Evolutionary conservation across 2,329 filamentous ascomycete genomes (phyloP), one percentile per base, ranked within the genome.

Genomic region (Rhytidhysteron rufulum): DNA sequence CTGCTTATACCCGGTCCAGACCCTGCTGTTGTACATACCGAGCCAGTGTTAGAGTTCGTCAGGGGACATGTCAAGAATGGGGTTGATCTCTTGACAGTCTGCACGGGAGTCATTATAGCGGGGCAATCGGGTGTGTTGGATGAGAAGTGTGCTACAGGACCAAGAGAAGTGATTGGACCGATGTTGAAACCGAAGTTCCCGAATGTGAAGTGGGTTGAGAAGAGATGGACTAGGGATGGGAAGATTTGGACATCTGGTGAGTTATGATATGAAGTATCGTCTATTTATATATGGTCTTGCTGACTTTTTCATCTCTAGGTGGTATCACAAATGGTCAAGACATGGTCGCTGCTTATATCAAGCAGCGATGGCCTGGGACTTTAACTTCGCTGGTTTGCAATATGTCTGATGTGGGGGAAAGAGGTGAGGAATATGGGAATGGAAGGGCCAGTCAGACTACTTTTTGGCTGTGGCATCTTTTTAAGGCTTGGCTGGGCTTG

Each of bases 1-100:
- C 41, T 69, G 4, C 29, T 66, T 24, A 54, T 70, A 6, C 66
- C 67, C 0, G 67, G 67, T 3, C 62, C 66, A 0, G 54, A 66
- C 5, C 66, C 65, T 0, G 51, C 44, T 11, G 16, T 40, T 4
- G 42, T 55, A 0, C 62, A 62, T 0, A 42, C 49, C 2, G 51
- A 58, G 10, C 53, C 55, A 22, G 55, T 54, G 16, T 34, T 56
- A 4, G 49, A 55, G 2, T 69, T 66, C 38, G 42, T 69, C 13
- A 51, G 55, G 11, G 42, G 39, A 7, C 67, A 69, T 47, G 44
- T 62, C 10, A 51, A 49, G 11, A 27, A 13, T 2, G 49, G 50
- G 2, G 42, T 44, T 5, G 48, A 51, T n/a, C 30, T 54, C 7
- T 24, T 54, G 34, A 50, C 46, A 2, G 31, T 54, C 10, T 54